Evolutionary conservation across 192 early-diverging fungal genomes (phyloP), one percentile per base, ranked within the genome.

Genomic region (Entophlyctis luteolus): DNA sequence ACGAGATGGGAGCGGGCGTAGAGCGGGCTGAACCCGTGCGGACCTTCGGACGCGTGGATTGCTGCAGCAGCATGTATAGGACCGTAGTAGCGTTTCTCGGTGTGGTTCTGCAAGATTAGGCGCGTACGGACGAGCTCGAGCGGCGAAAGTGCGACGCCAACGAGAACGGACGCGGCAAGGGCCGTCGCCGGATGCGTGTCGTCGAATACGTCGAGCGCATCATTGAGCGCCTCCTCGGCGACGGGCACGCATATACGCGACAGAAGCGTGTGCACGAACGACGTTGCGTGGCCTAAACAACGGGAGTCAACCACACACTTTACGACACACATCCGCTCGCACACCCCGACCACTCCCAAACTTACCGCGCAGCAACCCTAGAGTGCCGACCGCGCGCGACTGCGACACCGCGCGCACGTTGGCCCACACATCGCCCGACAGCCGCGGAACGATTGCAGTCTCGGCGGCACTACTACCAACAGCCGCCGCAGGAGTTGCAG

Each of bases 151-250:
- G 91, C 35, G 57, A 88, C 78, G 4, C 94, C 94, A 3, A 90
- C 86, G 23, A 91, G 67, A 0, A 90, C 72, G 72, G 90, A 84
- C 14, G 89, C 90, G 1, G 81, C 72, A 0, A 95, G 82, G 47
- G 89, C 67, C 0, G 96, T 96, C 10, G 83, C 77, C 37, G 89
- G 90, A 73, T 84, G 86, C 47, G 81, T 84, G 66, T 92, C 92
- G 55, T 96, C 96, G 65, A 90, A 92, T n/a, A 96, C 81, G 56
- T 87, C 92, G 54, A 96, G 91, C 22, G 84, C 77, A 67, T 98
- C 96, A 75, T 98, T 96, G 46, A 98, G 66, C 20, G 79, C 70
- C 14, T 90, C 91, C 68, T 98, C 95, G 38, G 96, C 69, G 8
- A 87, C 84, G 18, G 95, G 94, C 66, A 95, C 93, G 31, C 92